Percentiles rank a stretch among this genome's conserved stretches.
Evolutionary conservation across 495 filamentous ascomycete genomes (phyloP).

Genomic region (Aspergillus biplanus): DNA sequence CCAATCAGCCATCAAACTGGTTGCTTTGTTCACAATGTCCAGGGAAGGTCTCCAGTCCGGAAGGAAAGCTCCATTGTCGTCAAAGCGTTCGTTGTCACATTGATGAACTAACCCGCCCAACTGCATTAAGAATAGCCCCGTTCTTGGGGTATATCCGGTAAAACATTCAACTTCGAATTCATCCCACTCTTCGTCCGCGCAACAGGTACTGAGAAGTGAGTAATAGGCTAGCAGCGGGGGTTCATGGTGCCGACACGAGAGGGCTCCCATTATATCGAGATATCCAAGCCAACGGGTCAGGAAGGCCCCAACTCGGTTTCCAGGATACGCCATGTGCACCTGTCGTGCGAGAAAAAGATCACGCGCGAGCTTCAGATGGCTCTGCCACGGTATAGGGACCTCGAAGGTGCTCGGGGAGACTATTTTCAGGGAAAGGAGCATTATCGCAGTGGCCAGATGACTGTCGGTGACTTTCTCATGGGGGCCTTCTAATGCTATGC

Average conservation of each 20-base stretch:
- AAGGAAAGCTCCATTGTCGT: constrained; percentile 53
- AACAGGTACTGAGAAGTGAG: constrained; percentile 54
- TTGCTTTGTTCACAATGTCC: constrained; percentile 57
- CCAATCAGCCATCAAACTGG: constrained; percentile 57
- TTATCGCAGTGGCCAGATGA: constrained; percentile 82
- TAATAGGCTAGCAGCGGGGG: constrained; percentile 59
- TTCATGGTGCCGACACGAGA: constrained; percentile 70
- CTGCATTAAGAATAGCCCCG: constrained; percentile 70
- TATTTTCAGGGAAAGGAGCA: constrained; percentile 85
- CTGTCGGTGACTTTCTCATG: constrained; percentile 68
- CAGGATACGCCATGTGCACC: constrained; percentile 54
- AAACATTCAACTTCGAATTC: constrained; percentile 77
- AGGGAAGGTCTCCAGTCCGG: constrained; percentile 62
- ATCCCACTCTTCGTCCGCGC: constrained; percentile 44
- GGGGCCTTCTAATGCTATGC: constrained; percentile 61
- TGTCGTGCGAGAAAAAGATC: constrained; percentile 72
- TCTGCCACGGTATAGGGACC: constrained; percentile 74
- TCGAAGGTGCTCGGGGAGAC: constrained; percentile 82
- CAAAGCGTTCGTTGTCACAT: constrained; percentile 71
- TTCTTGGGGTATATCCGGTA: constrained; percentile 73
- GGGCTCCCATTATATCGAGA: constrained; percentile 76
- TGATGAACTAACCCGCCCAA: constrained; percentile 73
- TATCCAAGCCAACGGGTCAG: constrained; percentile 88
- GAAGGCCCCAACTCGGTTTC: constrained; percentile 74
- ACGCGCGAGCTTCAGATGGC: constrained; percentile 74